phyloP scores from a whole-genome alignment of 2,329 filamentous ascomycete genomes.

The Fonsecaea multimorphosa region DNA sequence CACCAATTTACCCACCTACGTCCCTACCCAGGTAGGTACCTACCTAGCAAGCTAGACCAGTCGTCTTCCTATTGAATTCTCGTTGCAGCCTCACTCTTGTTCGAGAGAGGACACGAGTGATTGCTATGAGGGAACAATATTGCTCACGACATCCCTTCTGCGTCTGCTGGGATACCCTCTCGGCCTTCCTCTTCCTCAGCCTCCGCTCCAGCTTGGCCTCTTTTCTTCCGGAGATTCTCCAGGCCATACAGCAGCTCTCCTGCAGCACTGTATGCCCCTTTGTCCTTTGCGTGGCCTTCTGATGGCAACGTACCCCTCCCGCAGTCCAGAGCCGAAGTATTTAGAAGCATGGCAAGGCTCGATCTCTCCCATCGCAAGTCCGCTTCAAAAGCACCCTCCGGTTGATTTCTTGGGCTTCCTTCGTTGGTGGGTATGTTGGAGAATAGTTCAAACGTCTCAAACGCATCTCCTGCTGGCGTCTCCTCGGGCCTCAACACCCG shows the following conservation, averaged over 20 bases:
- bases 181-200: conserved; percentile 34
- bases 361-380: conserved; percentile 32
- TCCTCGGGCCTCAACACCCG: conserved; percentile 21
- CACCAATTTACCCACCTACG: neutral
- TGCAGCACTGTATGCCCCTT: conserved; percentile 35
- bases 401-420: neutral
- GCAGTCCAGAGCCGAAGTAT: conserved; percentile 12
- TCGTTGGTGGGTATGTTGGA: conserved; percentile 16
- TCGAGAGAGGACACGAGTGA: neutral
- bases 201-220: conserved; percentile 24
- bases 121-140: neutral
- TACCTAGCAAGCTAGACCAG: neutral
- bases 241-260: conserved; percentile 47
- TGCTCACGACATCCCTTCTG: conserved; percentile 6
- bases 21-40: neutral
- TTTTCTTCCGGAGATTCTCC: conserved; percentile 49
- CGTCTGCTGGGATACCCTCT: conserved; percentile 1
- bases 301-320: conserved; percentile 11
- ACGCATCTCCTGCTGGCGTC: conserved; percentile 16
- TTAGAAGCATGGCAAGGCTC: conserved; percentile 32
- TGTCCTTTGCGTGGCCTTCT: conserved; percentile 13
- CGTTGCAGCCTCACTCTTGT: neutral
- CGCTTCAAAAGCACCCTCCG: neutral
- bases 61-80: neutral
- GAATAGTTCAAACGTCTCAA: conserved; percentile 33